These are phyloP conservation scores for Trichoderma endophyticum DNA, from an alignment of 2,329 filamentous ascomycete genomes.

Conservation along the genomic window DNA sequence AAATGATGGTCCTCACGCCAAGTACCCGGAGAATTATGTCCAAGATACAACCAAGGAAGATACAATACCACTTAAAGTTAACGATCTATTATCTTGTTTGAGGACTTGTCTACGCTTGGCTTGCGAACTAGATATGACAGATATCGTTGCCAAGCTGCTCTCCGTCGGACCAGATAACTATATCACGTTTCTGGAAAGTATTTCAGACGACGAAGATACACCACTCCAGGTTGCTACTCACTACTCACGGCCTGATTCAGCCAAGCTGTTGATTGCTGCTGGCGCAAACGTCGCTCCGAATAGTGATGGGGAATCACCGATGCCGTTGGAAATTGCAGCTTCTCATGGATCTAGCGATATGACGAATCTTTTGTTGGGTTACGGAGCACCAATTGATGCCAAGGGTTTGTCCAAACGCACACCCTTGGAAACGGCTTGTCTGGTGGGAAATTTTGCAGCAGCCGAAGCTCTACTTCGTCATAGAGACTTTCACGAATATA, in stretches of 20 bases:
- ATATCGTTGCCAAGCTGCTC: background rate
- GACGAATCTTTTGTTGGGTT: background rate
- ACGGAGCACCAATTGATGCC: background rate
- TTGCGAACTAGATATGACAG: background rate
- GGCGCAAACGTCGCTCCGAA: background rate
- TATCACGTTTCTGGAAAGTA: background rate
- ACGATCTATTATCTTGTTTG: background rate
- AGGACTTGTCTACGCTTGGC: background rate
- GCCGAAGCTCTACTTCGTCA: background rate
- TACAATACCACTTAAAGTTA: background rate
- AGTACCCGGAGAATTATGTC: background rate
- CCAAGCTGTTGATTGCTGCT: background rate
- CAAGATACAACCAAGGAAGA: background rate
- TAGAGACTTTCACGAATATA: background rate
- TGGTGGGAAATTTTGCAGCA: background rate
- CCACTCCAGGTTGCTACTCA: background rate
- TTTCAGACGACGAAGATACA: background rate
- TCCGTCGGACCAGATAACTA: background rate
- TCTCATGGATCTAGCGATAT: background rate
- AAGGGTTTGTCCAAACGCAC: accelerated
- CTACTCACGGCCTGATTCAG: background rate
- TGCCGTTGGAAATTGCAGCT: background rate
- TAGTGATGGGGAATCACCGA: background rate
- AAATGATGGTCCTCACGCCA: no score
- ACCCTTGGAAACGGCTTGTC: background rate